Base-by-base conservation (phyloP, 1,139 yeast genomes). In the Saccharomyces hybrid region DNA sequence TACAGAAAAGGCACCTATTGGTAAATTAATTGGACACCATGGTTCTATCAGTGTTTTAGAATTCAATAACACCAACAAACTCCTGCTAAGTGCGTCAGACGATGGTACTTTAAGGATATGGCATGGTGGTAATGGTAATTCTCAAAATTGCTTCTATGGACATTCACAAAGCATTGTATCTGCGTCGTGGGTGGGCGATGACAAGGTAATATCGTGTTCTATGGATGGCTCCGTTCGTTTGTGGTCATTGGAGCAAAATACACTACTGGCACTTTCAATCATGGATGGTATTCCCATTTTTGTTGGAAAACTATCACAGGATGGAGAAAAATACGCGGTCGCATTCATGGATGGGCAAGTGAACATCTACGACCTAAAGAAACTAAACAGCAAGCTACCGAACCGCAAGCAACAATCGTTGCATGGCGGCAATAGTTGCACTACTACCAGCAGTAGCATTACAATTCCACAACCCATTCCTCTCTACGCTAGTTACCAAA, bases 11-110 rank as follows among this genome's bases (percentile, higher is more conserved):
- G 69, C 69, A 44, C 82, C 88, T 0, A 69, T 84, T 1, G 88
- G 93, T 3, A 75, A 77, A 49, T 75, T 89, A 51, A 68, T 78
- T 24, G 96, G 96, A 1, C 96, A 89, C 65, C 75, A 78, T 11
- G 80, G 81, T 52, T 75, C 82, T 0, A 78, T 88, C 12, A 77
- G 87, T n/a, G 72, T 73, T 3, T 73, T 87, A 14, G 71, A 72
- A 47, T 88, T 84, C 66, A 82, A 84, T 61, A 60, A 68, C 1
- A 66, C 69, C 2, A 73, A 79, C 4, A 81, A 80, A 59, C 68
- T 84, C 47, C 74, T 90, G 49, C 83, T 89, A 1, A 82, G 91
- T 1, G 83, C 88, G 12, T 83, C 95, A 1, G 96, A 88, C 66
- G 96, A 90, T 66, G 78, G 80, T 55, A 73, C 79, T 0, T 76